Conservation (phyloP, 108 stramenopile genomes). For the Hondaea fermentalgiana region DNA sequence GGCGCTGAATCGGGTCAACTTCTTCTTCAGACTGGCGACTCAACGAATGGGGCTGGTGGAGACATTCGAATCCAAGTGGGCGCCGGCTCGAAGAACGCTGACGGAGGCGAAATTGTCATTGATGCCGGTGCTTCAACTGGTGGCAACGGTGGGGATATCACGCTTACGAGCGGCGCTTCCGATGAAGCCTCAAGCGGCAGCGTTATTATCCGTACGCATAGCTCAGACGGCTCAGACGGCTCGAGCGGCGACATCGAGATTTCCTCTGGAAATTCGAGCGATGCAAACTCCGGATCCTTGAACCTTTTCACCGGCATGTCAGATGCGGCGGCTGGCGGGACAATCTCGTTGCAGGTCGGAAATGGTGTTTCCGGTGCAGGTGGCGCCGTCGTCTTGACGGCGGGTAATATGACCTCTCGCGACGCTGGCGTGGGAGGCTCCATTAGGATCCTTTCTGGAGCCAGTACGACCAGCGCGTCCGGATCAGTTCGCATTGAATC, state of each 20-base stretch:
- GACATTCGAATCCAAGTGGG: conserved; percentile 34
- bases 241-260: not conserved
- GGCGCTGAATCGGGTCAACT: not conserved
- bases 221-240: not conserved
- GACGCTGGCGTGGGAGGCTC: conserved; percentile 20
- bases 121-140: not conserved
- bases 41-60: conserved; percentile 11
- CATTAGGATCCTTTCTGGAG: conserved; percentile 42
- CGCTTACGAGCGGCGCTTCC: not conserved
- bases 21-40: conserved; percentile 23
- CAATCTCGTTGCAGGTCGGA: not conserved
- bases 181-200: not conserved
- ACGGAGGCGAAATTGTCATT: not conserved
- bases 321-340: not conserved
- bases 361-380: not conserved
- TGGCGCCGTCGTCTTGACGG: not conserved
- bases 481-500: not conserved
- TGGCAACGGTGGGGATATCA: not conserved
- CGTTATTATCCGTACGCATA: not conserved
- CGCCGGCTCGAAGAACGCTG: not conserved
- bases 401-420: not conserved
- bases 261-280: not conserved
- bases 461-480: conserved; percentile 25
- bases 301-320: not conserved
- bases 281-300: not conserved